Conservation (phyloP, 164 flowering plant genomes). For the Brasenia schreberi region DNA sequence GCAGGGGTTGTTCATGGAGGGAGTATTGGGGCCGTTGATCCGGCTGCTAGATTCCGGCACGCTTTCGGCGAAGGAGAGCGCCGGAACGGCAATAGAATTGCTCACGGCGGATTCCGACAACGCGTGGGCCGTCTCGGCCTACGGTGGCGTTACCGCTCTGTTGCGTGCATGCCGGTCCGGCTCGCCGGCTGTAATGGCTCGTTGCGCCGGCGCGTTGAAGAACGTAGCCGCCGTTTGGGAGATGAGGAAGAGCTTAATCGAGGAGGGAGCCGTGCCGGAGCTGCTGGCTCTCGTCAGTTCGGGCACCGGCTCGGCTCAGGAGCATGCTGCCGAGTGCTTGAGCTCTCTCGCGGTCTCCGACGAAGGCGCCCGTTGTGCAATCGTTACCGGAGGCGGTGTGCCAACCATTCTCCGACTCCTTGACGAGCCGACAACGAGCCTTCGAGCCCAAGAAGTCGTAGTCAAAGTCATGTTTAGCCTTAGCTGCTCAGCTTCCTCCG, state of each 20-base stretch:
- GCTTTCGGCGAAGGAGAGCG: conserved; percentile 35
- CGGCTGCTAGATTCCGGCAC: conserved; percentile 56
- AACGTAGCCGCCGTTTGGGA: conserved; percentile 48
- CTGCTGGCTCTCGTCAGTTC: conserved; percentile 33
- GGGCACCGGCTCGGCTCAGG: conserved; percentile 20
- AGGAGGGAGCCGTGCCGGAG: conserved; percentile 53
- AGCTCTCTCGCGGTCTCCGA: conserved; percentile 38
- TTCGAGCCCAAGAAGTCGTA: conserved; percentile 36
- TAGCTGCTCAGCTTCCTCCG: conserved; percentile 21
- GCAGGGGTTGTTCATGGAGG: conserved; percentile 52
- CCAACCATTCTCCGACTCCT: conserved; percentile 35
- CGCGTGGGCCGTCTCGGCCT: conserved; percentile 77
- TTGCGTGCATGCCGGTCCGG: conserved; percentile 61
- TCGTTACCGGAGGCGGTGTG: conserved; percentile 27
- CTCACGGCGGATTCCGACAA: conserved; percentile 58
- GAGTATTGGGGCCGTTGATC: conserved; percentile 60
- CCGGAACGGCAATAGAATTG: conserved; percentile 51
- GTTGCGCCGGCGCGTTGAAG: conserved; percentile 43
- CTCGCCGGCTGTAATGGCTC: conserved; percentile 24
- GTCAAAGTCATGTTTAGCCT: conserved; percentile 36
- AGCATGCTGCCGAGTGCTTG: conserved; percentile 38
- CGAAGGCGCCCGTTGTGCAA: conserved; percentile 23
- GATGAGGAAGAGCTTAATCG: conserved; percentile 27
- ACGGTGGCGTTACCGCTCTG: conserved; percentile 52
- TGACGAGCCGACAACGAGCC: conserved; percentile 23